A percentile compares a stretch with the other conserved stretches of the same genome.
These are phyloP conservation scores for Melaleuca alternifolia DNA, from an alignment of 345 rosid genomes.

Conservation along the genomic window DNA sequence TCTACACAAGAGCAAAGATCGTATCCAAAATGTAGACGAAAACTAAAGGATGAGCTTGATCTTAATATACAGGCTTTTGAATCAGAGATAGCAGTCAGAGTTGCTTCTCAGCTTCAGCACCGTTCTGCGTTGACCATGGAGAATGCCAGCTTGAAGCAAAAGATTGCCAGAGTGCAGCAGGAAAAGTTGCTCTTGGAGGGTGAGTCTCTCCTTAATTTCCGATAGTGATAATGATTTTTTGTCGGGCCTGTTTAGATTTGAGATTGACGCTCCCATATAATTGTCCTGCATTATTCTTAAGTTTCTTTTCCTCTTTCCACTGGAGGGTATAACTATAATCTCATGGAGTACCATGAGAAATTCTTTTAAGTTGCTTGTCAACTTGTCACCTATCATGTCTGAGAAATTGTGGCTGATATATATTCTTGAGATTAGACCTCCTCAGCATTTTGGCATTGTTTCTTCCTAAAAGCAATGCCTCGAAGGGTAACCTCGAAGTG, in stretches of 20 bases:
- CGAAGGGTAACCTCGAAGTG: background rate
- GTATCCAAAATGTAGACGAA: background rate
- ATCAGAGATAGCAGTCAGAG: conserved; percentile 47
- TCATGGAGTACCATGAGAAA: background rate
- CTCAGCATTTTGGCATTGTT: background rate
- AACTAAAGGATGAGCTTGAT: background rate
- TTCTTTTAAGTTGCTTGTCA: background rate
- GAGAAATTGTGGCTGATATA: background rate
- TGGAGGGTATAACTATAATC: background rate
- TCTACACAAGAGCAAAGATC: background rate
- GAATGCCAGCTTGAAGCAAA: conserved; percentile 52
- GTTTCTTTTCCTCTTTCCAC: background rate
- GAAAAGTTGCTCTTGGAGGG: conserved; percentile 53
- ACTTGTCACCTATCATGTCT: background rate
- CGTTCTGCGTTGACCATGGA: conserved; percentile 49
- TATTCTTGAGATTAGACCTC: background rate
- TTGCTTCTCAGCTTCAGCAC: conserved; percentile 47
- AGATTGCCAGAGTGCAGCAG: conserved; percentile 38
- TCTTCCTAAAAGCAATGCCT: background rate
- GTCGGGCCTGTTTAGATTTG: background rate
- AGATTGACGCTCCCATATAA: background rate
- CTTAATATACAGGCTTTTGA: conserved; percentile 34
- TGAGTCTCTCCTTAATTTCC: conserved; percentile 1
- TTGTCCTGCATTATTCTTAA: background rate
- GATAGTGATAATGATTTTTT: background rate